Conservation (phyloP, 2,329 filamentous ascomycete genomes). For the Metarhizium rileyi region DNA sequence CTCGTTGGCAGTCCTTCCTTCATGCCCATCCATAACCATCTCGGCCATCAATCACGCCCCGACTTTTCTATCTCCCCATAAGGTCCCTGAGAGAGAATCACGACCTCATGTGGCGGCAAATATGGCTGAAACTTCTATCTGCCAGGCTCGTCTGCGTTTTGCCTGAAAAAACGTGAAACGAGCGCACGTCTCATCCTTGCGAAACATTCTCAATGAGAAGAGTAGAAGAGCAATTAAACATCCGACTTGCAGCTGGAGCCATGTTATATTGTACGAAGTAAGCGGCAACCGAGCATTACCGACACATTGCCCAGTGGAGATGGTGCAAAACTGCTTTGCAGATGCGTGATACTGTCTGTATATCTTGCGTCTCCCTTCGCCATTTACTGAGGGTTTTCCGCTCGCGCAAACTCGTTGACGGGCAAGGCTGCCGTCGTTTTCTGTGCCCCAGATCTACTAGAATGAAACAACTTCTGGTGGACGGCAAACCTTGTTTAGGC, state of each 20-base stretch:
- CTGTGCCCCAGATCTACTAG: background rate
- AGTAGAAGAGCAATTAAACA: too few relatives aligned
- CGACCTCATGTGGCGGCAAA: background rate
- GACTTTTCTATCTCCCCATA: background rate
- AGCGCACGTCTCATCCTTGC: background rate
- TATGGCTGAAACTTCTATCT: background rate
- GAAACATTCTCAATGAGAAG: background rate
- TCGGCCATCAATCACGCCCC: background rate
- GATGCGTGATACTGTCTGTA: too few relatives aligned
- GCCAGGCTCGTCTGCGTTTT: background rate
- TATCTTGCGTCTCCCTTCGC: too few relatives aligned
- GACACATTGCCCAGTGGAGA: too few relatives aligned
- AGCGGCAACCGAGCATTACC: too few relatives aligned
- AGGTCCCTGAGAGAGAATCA: background rate
- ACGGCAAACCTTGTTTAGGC: background rate
- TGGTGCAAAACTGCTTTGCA: too few relatives aligned
- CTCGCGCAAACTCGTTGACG: too few relatives aligned
- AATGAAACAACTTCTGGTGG: background rate
- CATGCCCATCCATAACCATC: background rate
- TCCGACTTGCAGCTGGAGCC: too few relatives aligned
- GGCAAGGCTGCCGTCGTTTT: too few relatives aligned
- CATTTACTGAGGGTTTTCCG: too few relatives aligned
- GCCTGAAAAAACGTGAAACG: background rate
- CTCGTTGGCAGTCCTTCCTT: too few relatives aligned
- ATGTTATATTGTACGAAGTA: too few relatives aligned